Conservation (phyloP, 768 basidiomycete species). For the Lyophyllum atratum region DNA sequence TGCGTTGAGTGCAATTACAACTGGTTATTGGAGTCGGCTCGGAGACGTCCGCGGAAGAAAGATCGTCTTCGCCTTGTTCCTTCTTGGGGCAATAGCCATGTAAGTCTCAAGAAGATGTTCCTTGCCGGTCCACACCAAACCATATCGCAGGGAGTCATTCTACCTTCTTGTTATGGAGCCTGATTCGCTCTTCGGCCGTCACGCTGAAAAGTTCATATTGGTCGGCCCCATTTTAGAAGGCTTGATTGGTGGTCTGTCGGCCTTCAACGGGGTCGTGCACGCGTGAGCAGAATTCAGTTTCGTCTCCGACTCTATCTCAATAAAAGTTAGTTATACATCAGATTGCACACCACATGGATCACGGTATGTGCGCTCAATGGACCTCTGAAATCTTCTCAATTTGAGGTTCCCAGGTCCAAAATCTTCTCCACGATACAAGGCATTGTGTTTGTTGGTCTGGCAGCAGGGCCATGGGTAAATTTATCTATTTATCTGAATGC, state of each 20-base stretch:
- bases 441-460: conserved; percentile 75
- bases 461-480: conserved; percentile 76
- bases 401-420: conserved; percentile 34
- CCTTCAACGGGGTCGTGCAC: conserved; percentile 69
- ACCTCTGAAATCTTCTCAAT: neutral
- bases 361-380: conserved; percentile 26
- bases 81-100: conserved; percentile 75
- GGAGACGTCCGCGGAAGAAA: conserved; percentile 80
- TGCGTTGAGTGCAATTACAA: conserved; percentile 75
- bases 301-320: conserved; percentile 21
- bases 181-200: conserved; percentile 39
- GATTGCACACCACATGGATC: conserved; percentile 57
- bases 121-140: conserved; percentile 3
- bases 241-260: conserved; percentile 67
- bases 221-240: conserved; percentile 82
- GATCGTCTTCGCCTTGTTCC: conserved; percentile 64
- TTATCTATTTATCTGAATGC: conserved; percentile 20
- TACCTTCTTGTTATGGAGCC: conserved; percentile 80
- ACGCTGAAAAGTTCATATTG: conserved; percentile 75
- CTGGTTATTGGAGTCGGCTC: conserved; percentile 85
- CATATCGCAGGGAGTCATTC: conserved; percentile 61
- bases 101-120: conserved; percentile 25
- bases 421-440: conserved; percentile 72
- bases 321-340: conserved; percentile 48
- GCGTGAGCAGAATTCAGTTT: conserved; percentile 54